These are phyloP conservation scores for Novymonas esmeraldas DNA, from an alignment of 208 protist species.

Conservation along the genomic window DNA sequence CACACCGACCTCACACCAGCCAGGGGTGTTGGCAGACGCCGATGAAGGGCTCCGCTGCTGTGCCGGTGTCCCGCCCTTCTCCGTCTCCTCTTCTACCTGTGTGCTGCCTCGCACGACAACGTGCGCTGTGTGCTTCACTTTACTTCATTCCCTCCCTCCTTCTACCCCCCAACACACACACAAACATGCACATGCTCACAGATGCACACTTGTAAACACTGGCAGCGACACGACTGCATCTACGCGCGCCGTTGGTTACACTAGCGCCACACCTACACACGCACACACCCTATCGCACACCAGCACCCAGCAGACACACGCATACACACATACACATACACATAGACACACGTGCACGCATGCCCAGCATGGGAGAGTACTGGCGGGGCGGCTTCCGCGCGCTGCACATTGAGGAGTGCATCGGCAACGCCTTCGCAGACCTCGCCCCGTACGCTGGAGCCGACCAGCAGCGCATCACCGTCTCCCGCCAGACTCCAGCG, in stretches of 20 bases:
- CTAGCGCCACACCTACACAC: too few species aligned
- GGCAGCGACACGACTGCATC: too few species aligned
- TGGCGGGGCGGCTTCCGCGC: slow-evolving; percentile 64
- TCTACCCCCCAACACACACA: not conserved
- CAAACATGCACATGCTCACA: not conserved
- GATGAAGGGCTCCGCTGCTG: too few species aligned
- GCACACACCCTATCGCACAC: too few species aligned
- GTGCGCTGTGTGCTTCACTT: not conserved
- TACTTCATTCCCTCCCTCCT: not conserved
- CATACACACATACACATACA: not conserved
- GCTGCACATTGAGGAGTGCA: slow-evolving; percentile 74
- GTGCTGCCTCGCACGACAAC: not conserved
- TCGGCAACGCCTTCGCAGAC: slow-evolving; percentile 62
- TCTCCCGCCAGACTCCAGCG: slow-evolving; percentile 44
- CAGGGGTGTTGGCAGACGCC: too few species aligned
- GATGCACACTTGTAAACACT: too few species aligned
- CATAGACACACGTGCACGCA: not conserved
- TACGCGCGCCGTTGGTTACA: too few species aligned
- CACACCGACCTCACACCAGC: too few species aligned
- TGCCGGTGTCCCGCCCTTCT: not conserved
- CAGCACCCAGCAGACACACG: not conserved
- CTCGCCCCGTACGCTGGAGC: slow-evolving; percentile 85
- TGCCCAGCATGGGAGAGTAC: slow-evolving; percentile 4
- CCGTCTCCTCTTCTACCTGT: not conserved
- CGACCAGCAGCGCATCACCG: slow-evolving; percentile 62